These are phyloP conservation scores for Carex arenaria DNA, from an alignment of 202 grass and related monocot species.

Conservation along the genomic window DNA sequence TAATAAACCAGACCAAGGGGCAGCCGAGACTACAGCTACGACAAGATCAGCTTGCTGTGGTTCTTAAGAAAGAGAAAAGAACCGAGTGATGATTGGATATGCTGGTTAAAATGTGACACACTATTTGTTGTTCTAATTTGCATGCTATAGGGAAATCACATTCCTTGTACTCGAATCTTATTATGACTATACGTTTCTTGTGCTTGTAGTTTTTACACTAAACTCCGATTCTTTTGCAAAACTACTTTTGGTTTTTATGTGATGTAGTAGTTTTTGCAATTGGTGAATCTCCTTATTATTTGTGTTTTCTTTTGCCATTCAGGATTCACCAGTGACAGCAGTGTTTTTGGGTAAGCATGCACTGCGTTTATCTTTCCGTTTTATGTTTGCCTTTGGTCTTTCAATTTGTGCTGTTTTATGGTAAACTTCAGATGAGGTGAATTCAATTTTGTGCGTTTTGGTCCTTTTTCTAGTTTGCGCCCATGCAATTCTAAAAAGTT, in stretches of 20 bases:
- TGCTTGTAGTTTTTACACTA: slow-evolving; percentile 31
- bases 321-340: slow-evolving; percentile 1
- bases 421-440: neutral
- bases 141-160: slow-evolving; percentile 79
- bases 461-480: neutral
- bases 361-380: slow-evolving; percentile 35
- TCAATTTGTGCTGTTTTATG: slow-evolving; percentile 30
- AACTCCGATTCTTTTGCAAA: slow-evolving; percentile 85
- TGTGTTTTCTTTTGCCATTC: slow-evolving; percentile 46
- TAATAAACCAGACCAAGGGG: slow-evolving; percentile 68
- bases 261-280: slow-evolving; percentile 48
- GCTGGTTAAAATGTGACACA: slow-evolving; percentile 36
- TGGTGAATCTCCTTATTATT: slow-evolving; percentile 35
- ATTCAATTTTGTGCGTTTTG: slow-evolving; percentile 30
- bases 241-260: slow-evolving; percentile 47
- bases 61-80: slow-evolving; percentile 38
- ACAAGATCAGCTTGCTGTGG: slow-evolving; percentile 68
- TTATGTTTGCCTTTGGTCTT: slow-evolving; percentile 13
- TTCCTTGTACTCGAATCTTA: slow-evolving; percentile 52
- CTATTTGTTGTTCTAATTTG: slow-evolving; percentile 60
- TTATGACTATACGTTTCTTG: slow-evolving; percentile 31
- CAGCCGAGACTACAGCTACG: slow-evolving; percentile 31
- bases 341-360: slow-evolving; percentile 48
- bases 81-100: neutral
- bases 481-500: neutral